Percentiles rank a stretch among this genome's conserved stretches.
Conservation (phyloP, 1,139 yeast genomes). For the Candida freyschussii region DNA sequence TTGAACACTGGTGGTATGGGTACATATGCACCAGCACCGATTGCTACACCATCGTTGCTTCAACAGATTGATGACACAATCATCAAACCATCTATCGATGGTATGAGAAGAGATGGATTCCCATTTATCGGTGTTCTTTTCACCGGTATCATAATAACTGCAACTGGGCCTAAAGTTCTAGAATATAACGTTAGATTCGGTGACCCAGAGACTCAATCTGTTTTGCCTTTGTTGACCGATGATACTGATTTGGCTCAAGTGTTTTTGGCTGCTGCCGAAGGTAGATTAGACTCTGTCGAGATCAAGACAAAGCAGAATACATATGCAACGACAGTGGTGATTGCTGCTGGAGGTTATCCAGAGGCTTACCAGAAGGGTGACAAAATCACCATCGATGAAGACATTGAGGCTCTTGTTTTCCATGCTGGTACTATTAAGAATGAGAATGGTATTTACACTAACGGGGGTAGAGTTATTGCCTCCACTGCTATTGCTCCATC, state of each 20-base stretch:
- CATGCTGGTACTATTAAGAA: slow-evolving; percentile 83
- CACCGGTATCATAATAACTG: slow-evolving; percentile 93
- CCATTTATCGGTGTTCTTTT: slow-evolving; percentile 96
- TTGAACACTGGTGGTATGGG: slow-evolving; percentile 99
- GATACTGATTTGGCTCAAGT: slow-evolving; percentile 91
- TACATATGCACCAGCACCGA: slow-evolving; percentile 98
- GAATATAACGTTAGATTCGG: slow-evolving; percentile 98
- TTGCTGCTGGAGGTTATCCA: slow-evolving; percentile 98
- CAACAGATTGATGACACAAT: slow-evolving; percentile 65
- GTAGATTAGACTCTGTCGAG: slow-evolving; percentile 80
- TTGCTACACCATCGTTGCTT: slow-evolving; percentile 73
- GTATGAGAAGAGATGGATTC: slow-evolving; percentile 92
- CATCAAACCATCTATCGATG: slow-evolving; percentile 88
- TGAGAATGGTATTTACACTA: slow-evolving; percentile 60
- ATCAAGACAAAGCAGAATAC: slow-evolving; percentile 56
- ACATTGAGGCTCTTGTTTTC: slow-evolving; percentile 54
- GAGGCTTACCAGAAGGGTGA: slow-evolving; percentile 83
- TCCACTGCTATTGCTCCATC: slow-evolving; percentile 80
- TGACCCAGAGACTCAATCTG: slow-evolving; percentile 98
- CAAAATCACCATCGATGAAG: slow-evolving; percentile 53
- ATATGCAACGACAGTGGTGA: slow-evolving; percentile 86
- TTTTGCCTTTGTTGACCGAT: slow-evolving; percentile 74
- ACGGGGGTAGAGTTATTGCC: slow-evolving; percentile 97
- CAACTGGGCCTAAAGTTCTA: slow-evolving; percentile 83
- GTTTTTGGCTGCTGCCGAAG: slow-evolving; percentile 91